Evolutionary conservation across 257 asterid genomes (phyloP), one percentile per base, ranked within the genome.

Genomic region (Buddleja alternifolia): DNA sequence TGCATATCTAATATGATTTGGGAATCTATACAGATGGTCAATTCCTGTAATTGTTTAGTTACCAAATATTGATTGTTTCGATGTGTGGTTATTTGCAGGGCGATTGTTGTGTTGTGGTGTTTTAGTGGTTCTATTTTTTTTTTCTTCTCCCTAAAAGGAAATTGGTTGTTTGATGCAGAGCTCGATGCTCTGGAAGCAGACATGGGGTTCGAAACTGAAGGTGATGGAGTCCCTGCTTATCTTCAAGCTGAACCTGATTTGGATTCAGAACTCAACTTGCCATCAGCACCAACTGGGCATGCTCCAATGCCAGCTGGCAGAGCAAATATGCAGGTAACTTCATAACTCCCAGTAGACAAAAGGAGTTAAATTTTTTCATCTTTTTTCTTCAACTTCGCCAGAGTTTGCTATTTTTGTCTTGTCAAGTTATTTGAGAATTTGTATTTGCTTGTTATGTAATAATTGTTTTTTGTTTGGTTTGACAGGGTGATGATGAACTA

Each of bases 151-250:
- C n/a, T n/a, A n/a, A n/a, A n/a, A n/a, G n/a, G 37, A 50, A 15
- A 23, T 69, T 56, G 46, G 20, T 59, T 60, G 24, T 52, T 20
- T 67, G 44, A 45, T 71, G 73, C 86, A 95, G 99, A 95, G 80
- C 99, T 95, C 65, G 98, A 92, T 86, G 99, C 99, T 56, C 68
- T 92, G 79, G 99, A 95, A 84, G 97, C 95, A 62, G 99, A 95
- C 80, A 95, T 95, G 97, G 96, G 93, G 36, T 71, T 82, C 77
- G 99, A 92, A 81, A 83, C 88, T 71, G 97, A 88, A 76, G 71
- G 87, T 25, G 96, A 90, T 62, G 96, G 95, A 36, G 92, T 92
- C 40, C 98, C 98, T 54, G 71, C 99, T 12, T 95, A 95, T 74
- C 99, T 95, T 74, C 97, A 92, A 70, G 92, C 97, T 55, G 99